Evolutionary conservation across 176 grass and related monocot genomes (phyloP).

Genomic region (Carex littledalei): DNA sequence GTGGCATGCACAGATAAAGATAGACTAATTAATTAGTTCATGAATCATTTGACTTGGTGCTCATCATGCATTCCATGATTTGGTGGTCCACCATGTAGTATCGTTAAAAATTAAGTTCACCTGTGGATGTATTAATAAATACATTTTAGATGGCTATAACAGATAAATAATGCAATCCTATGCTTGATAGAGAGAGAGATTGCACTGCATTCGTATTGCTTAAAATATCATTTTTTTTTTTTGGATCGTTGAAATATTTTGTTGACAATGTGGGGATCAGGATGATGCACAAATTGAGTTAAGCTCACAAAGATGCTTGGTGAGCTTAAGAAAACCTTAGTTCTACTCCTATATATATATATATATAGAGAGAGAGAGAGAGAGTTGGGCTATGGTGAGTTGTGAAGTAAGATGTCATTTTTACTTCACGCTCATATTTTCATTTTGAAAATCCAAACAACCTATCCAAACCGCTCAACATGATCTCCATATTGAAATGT

Average conservation of each 20-base stretch:
- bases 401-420: too few relatives aligned
- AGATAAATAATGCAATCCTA: neutral
- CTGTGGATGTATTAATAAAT: too few relatives aligned
- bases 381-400: too few relatives aligned
- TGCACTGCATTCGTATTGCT: neutral
- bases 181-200: neutral
- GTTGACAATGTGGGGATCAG: conserved; percentile 14
- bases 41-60: neutral
- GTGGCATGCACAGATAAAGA: neutral
- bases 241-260: neutral
- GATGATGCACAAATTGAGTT: conserved; percentile 44
- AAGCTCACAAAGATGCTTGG: too few relatives aligned
- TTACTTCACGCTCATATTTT: too few relatives aligned
- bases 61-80: neutral
- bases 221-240: neutral
- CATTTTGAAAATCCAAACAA: too few relatives aligned
- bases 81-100: neutral
- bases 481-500: too few relatives aligned
- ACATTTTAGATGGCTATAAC: too few relatives aligned
- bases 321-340: too few relatives aligned
- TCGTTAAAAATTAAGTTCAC: neutral
- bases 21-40: neutral
- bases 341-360: too few relatives aligned
- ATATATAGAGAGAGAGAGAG: too few relatives aligned
- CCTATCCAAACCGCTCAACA: too few relatives aligned